Evolutionary conservation across 177 flowering plant genomes (phyloP).

Genomic region (Vitis hybrid): DNA sequence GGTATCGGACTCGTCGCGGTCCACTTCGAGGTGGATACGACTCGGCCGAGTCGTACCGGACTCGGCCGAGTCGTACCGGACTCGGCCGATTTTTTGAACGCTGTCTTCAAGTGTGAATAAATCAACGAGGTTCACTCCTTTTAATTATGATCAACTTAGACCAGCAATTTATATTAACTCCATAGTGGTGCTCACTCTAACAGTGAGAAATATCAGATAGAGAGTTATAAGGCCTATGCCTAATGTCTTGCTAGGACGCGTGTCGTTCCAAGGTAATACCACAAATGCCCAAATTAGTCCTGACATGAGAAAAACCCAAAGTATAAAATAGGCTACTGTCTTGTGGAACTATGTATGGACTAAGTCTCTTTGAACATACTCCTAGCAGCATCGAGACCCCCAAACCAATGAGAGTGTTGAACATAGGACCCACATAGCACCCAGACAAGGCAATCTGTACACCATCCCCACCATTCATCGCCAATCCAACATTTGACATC

Average conservation of each 20-base stretch:
- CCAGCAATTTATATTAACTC: conserved; percentile 39
- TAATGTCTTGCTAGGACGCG: conserved; percentile 69
- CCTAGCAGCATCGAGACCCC: conserved; percentile 80
- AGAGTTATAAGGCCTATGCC: conserved; percentile 69
- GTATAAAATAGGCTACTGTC: conserved; percentile 73
- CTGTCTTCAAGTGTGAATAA: too few species aligned
- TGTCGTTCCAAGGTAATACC: conserved; percentile 65
- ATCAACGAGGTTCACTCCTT: too few species aligned
- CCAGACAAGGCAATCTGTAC: conserved; percentile 93
- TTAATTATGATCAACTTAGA: too few species aligned
- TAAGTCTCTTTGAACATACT: conserved; percentile 64
- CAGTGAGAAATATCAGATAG: conserved; percentile 61
- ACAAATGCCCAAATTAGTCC: conserved; percentile 81
- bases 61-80: too few species aligned
- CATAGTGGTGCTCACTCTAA: conserved; percentile 46
- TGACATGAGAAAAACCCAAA: conserved; percentile 56
- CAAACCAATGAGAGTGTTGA: conserved; percentile 79
- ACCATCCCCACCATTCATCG: conserved; percentile 82
- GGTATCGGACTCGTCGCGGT: too few species aligned
- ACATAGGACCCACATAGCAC: conserved; percentile 97
- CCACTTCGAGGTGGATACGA: too few species aligned
- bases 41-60: too few species aligned
- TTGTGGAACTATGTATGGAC: conserved; percentile 48
- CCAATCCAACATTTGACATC: conserved; percentile 79
- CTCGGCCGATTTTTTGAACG: too few species aligned